Evolutionary conservation across 139 green algal genomes (phyloP).

Genomic region (Chlamydomonas applanata): DNA sequence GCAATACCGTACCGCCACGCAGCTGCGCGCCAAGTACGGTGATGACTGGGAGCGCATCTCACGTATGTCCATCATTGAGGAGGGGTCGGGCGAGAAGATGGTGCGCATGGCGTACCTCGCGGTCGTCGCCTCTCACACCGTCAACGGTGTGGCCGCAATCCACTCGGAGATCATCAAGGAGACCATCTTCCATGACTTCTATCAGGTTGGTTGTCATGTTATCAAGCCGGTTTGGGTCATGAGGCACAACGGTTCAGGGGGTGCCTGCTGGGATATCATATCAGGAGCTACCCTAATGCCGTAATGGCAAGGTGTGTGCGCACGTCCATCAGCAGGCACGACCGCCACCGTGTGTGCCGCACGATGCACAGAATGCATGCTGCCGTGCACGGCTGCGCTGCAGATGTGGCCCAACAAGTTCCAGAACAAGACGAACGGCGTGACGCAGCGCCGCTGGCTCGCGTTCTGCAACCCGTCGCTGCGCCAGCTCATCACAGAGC

Average conservation of each 20-base stretch:
- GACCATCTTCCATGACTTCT: conserved; percentile 80
- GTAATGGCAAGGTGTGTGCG: too few relatives aligned
- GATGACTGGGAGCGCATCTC: conserved; percentile 85
- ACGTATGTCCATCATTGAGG: conserved; percentile 96
- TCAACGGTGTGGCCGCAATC: conserved; percentile 96
- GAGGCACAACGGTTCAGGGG: too few relatives aligned
- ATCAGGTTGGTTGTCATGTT: conserved; percentile 47
- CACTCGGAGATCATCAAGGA: conserved; percentile 95
- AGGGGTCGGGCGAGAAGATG: conserved; percentile 73
- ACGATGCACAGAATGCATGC: too few relatives aligned
- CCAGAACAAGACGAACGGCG: conserved; percentile 99
- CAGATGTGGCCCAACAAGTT: conserved; percentile 84
- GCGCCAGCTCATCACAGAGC: conserved; percentile 81
- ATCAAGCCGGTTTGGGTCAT: too few relatives aligned
- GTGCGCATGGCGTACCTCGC: conserved; percentile 96
- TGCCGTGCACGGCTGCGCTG: too few relatives aligned
- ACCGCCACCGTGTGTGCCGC: too few relatives aligned
- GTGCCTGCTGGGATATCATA: too few relatives aligned
- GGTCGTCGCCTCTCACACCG: conserved; percentile 78
- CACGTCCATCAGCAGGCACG: too few relatives aligned
- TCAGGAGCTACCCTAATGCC: too few relatives aligned
- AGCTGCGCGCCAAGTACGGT: conserved; percentile 72
- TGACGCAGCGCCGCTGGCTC: conserved; percentile 94
- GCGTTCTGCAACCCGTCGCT: conserved; percentile 95
- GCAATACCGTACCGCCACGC: neutral